Evolutionary conservation across 2,329 filamentous ascomycete genomes (phyloP), one percentile per base, ranked within the genome.

Genomic region (Aspergillus costaricaensis): DNA sequence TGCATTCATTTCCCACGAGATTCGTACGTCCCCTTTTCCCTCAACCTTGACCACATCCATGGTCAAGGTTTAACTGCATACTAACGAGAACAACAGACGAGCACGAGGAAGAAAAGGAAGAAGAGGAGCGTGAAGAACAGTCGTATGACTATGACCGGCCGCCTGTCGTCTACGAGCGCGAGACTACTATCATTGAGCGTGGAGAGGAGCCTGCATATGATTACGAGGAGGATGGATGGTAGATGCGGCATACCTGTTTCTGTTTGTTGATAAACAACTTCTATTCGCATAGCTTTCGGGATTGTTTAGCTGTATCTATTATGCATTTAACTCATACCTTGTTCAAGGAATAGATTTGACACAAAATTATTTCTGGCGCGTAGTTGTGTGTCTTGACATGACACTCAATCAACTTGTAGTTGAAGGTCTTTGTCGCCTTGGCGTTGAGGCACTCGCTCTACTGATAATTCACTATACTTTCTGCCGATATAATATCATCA

Each of bases 1-100:
- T 50, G 86, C 84, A 4, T 69, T 86, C 38, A 72, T 88, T 59
- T 82, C 81, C 12, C 79, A 87, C 68, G 83, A 83, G 56, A 64
- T 86, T 14, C 76, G 86, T 88, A 79, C 60, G 81, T 78, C 21
- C 17, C n/a, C 15, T 4, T 15, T 12, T 2, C 5, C 17, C 0
- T 3, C 27, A 4, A 3, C 15, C 23, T 3, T 25, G 19, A 49
- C 10, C 2, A 5, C 41, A 38, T 15, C 15, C 17, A 10, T 43
- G 38, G 23, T 44, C 2, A 15, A 2, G 23, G 3, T 23, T 3
- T 12, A 7, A 36, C 23, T 36, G 8, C 6, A 36, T 14, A 36
- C 23, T 49, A 49, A 49, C 23, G 8, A 23, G 8, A 30, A 25
- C 12, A 9, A 12, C 3, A 64, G 62, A 60, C 17, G 62, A 64